Percentiles rank a stretch among this genome's conserved stretches.
phyloP scores from a whole-genome alignment of 306 rosid species.

The Comarum palustre region DNA sequence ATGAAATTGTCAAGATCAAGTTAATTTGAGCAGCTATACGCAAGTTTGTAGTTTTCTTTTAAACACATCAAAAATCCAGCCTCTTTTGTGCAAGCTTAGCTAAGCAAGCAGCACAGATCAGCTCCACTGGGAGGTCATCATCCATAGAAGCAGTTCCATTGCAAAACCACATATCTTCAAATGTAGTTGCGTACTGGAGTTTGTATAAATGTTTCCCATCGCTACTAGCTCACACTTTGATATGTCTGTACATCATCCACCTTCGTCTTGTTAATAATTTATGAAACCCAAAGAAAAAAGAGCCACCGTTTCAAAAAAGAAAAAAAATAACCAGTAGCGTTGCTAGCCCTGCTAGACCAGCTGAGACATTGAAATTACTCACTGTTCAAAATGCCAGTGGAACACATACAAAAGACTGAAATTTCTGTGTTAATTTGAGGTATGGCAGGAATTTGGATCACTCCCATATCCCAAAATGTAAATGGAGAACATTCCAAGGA shows the following conservation, averaged over 20 bases:
- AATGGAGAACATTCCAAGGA: neutral
- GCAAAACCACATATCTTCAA: neutral
- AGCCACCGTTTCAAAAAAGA: too few species aligned
- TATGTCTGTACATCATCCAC: neutral
- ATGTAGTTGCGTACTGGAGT: neutral
- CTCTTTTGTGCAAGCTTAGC: too few species aligned
- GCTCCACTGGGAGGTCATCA: neutral
- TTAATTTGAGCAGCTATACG: neutral
- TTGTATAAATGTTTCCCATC: neutral
- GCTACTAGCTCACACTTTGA: neutral
- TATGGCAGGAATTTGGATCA: neutral
- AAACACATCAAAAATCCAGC: too few species aligned
- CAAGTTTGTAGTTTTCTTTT: neutral
- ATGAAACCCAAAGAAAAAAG: neutral
- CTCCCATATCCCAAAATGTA: neutral
- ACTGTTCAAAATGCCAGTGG: neutral
- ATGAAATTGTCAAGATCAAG: neutral
- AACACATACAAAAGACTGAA: neutral
- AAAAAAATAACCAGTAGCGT: neutral
- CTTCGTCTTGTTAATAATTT: neutral
- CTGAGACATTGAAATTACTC: neutral
- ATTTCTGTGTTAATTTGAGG: neutral
- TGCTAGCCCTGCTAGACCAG: neutral
- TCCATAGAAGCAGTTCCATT: neutral
- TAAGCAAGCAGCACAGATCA: neutral